Evolutionary conservation across 768 basidiomycete genomes (phyloP).

Genomic region (Lentinula sp.): DNA sequence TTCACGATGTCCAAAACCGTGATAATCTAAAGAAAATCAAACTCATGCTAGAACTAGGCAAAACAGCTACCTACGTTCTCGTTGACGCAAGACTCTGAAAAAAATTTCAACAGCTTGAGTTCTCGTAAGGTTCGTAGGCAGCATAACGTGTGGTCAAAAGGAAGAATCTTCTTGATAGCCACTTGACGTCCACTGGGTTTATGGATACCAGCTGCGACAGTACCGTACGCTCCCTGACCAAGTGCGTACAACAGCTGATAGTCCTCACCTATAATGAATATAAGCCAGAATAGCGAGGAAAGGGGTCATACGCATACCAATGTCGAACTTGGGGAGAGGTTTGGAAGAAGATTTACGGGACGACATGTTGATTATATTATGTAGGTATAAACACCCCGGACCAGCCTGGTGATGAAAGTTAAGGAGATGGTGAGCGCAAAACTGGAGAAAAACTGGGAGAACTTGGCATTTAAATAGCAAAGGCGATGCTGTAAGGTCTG

Average conservation of each 20-base stretch:
- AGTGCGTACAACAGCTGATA: constrained; percentile 71
- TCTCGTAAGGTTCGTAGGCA: constrained; percentile 86
- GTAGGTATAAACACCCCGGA: constrained; percentile 33
- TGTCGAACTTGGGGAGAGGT: constrained; percentile 68
- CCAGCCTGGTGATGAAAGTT: constrained; percentile 26
- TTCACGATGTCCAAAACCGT: constrained; percentile 89
- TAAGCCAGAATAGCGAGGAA: constrained; percentile 5
- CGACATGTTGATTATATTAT: constrained; percentile 30
- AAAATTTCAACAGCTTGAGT: constrained; percentile 84
- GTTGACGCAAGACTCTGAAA: constrained; percentile 72
- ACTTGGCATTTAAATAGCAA: not conserved
- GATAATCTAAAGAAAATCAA: constrained; percentile 56
- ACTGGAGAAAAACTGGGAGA: not conserved
- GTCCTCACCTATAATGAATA: constrained; percentile 45
- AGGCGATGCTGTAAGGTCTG: constrained; percentile 2
- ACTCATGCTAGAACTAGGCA: not conserved
- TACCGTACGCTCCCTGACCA: constrained; percentile 87
- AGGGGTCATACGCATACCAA: constrained; percentile 35
- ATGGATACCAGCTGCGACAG: constrained; percentile 85
- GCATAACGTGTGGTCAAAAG: constrained; percentile 92
- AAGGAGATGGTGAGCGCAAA: not conserved
- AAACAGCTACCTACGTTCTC: constrained; percentile 54
- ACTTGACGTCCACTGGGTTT: constrained; percentile 77
- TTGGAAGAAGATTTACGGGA: constrained; percentile 51
- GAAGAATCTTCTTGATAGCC: constrained; percentile 93